Evolutionary conservation across 1,139 yeast genomes (phyloP).

Genomic region (Suhomyces guaymorum): DNA sequence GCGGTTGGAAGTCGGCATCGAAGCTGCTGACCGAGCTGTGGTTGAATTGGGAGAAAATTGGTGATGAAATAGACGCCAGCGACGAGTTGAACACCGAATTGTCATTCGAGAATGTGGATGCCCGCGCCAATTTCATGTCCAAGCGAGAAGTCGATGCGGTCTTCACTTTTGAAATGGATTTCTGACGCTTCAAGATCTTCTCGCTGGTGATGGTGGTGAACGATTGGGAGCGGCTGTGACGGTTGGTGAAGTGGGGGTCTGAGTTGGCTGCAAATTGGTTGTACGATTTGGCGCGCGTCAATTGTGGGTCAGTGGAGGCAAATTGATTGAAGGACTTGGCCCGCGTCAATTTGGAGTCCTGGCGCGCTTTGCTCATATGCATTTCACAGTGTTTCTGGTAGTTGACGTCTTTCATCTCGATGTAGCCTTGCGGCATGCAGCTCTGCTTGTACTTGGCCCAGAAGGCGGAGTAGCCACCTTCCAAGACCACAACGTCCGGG

Average conservation of each 20-base stretch:
- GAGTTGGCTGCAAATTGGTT: conserved; percentile 15
- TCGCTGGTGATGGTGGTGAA: conserved; percentile 35
- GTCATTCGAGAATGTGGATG: conserved; percentile 27
- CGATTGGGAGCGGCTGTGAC: conserved; percentile 33
- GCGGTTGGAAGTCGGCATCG: conserved; percentile 36
- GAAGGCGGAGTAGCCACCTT: conserved; percentile 88
- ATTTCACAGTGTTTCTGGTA: conserved; percentile 67
- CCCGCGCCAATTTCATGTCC: conserved; percentile 20
- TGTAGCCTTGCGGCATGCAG: conserved; percentile 76
- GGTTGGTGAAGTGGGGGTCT: conserved; percentile 10
- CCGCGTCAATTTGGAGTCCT: conserved; percentile 51
- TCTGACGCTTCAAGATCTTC: conserved; percentile 41
- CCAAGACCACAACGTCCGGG: conserved; percentile 85
- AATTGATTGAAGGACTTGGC: conserved; percentile 32
- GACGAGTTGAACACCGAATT: conserved; percentile 23
- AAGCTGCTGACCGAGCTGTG: conserved; percentile 5
- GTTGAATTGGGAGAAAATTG: conserved; percentile 13
- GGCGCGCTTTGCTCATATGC: conserved; percentile 69
- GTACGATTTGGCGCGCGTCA: conserved; percentile 37
- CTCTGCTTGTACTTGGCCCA: conserved; percentile 53
- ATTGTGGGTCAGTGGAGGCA: conserved; percentile 57
- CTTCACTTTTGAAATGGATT: conserved; percentile 23
- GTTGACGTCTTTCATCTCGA: conserved; percentile 82
- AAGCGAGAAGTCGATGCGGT: conserved; percentile 10
- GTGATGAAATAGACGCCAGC: conserved; percentile 13